Conservation (phyloP, 108 stramenopile genomes). For the Pseudonitzschia pungens region DNA sequence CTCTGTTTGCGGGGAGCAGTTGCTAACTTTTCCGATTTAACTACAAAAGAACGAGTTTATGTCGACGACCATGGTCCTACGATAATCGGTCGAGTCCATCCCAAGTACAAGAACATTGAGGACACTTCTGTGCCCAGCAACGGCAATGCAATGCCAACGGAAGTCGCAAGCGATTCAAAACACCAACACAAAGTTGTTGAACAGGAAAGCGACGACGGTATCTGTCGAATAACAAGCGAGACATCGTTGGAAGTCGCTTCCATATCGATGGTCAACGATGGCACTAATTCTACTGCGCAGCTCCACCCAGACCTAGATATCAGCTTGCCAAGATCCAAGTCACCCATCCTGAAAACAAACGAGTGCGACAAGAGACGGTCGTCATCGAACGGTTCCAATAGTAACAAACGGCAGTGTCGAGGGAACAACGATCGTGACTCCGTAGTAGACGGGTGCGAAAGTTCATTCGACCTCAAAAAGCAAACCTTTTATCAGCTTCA, state of each 20-base stretch:
- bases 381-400: not conserved
- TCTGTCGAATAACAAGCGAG: not conserved
- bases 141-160: too few species aligned
- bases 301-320: not conserved
- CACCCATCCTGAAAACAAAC: constrained; percentile 23
- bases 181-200: not conserved
- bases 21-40: constrained; percentile 21
- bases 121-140: too few species aligned
- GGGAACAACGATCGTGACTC: not conserved
- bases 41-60: not conserved
- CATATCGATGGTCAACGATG: not conserved
- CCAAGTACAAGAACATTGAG: not conserved
- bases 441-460: not conserved
- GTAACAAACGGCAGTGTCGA: constrained; percentile 1
- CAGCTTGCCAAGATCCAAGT: constrained; percentile 33
- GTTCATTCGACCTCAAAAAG: not conserved
- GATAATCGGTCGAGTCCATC: not conserved
- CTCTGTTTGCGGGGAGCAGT: constrained; percentile 52
- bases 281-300: not conserved
- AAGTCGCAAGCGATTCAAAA: not conserved
- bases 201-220: not conserved
- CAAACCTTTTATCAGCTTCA: constrained; percentile 45
- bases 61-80: not conserved
- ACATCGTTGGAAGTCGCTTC: not conserved
- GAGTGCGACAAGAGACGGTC: constrained; percentile 22